Evolutionary conservation across 768 basidiomycete species (phyloP).

Genomic region (Pholiota molesta): DNA sequence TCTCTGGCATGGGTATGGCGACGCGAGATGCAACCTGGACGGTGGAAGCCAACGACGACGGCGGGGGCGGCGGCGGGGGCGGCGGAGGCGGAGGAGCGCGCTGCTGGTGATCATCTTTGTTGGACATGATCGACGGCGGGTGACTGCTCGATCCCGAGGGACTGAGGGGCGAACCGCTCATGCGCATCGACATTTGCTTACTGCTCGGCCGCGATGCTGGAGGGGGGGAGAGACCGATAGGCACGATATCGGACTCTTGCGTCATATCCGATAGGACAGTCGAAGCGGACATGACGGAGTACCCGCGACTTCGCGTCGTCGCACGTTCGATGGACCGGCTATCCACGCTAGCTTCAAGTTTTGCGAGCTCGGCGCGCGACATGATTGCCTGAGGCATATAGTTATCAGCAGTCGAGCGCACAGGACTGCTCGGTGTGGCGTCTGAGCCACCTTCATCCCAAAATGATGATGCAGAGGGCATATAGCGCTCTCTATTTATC

Average conservation of each 20-base stretch:
- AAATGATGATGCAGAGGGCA: slow-evolving; percentile 32
- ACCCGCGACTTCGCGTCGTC: slow-evolving; percentile 31
- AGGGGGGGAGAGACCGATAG: slow-evolving; percentile 31
- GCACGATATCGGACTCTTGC: slow-evolving; percentile 23
- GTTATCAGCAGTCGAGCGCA: slow-evolving; percentile 34
- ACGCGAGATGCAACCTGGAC: slow-evolving; percentile 24
- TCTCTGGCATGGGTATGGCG: slow-evolving; percentile 28
- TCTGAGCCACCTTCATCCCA: slow-evolving; percentile 52
- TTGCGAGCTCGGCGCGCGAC: slow-evolving; percentile 66
- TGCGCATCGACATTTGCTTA: slow-evolving; percentile 14
- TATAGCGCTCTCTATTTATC: slow-evolving; percentile 23
- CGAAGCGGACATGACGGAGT: slow-evolving; percentile 42
- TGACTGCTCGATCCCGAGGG: neutral
- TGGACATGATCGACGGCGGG: slow-evolving; percentile 7
- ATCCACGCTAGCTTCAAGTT: slow-evolving; percentile 56
- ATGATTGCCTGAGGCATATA: slow-evolving; percentile 68
- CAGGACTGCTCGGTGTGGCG: slow-evolving; percentile 38
- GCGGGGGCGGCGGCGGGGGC: slow-evolving; percentile 2
- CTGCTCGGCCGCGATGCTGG: slow-evolving; percentile 21
- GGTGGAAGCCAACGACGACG: slow-evolving; percentile 5
- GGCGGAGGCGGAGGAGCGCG: neutral
- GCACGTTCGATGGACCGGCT: slow-evolving; percentile 12
- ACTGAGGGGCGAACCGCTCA: slow-evolving; percentile 11
- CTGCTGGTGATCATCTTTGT: neutral
- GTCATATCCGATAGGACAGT: slow-evolving; percentile 35